phyloP scores from a whole-genome alignment of 495 filamentous ascomycete species.

The Hypoxylon crocopeplum region DNA sequence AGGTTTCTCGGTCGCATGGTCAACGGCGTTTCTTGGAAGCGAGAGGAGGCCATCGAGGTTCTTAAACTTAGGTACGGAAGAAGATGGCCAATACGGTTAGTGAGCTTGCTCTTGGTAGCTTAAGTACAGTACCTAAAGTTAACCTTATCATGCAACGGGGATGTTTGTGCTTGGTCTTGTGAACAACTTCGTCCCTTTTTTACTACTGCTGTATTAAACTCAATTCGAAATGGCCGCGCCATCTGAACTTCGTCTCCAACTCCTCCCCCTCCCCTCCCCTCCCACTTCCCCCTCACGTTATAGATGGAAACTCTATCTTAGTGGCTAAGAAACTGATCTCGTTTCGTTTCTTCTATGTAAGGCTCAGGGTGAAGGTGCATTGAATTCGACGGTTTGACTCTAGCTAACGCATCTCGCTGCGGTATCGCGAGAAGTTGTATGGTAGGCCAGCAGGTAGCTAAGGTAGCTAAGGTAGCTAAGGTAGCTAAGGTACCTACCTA shows the following conservation, averaged over 20 bases:
- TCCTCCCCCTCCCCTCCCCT: neutral
- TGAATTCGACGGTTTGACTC: too few species aligned
- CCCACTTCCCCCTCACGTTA: neutral
- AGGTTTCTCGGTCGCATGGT: constrained; percentile 34
- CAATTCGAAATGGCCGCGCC: constrained; percentile 20
- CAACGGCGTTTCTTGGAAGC: constrained; percentile 30
- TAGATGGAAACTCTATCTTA: constrained; percentile 6
- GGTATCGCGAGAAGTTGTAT: constrained; percentile 5
- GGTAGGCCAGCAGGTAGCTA: neutral
- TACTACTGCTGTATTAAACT: too few species aligned
- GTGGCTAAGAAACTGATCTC: neutral
- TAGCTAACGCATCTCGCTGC: constrained; percentile 7
- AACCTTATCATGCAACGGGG: constrained; percentile 8
- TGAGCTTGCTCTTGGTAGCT: constrained; percentile 7
- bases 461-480: neutral
- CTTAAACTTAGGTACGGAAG: constrained; percentile 7
- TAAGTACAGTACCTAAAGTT: too few species aligned
- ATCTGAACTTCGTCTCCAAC: constrained; percentile 7
- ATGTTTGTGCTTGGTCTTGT: too few species aligned
- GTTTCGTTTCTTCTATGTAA: neutral
- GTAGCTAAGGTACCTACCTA: too few species aligned
- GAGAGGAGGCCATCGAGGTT: too few species aligned
- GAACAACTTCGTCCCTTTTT: neutral
- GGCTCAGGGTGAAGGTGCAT: too few species aligned
- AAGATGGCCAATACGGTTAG: constrained; percentile 16